Conservation (phyloP, 2,329 filamentous ascomycete genomes). For the Cylindrodendrum hubeiense region DNA sequence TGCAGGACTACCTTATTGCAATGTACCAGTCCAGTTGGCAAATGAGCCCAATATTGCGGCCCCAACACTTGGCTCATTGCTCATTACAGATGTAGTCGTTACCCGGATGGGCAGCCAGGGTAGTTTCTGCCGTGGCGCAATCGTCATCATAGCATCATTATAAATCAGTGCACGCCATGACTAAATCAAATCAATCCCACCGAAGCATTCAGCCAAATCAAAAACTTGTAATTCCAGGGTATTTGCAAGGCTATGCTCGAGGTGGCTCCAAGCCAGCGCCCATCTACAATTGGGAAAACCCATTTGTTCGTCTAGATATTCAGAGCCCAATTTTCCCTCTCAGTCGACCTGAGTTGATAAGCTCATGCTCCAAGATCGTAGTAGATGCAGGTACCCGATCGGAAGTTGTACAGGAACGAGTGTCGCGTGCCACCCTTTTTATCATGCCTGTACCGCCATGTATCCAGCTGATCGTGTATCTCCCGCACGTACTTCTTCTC, state of each 20-base stretch:
- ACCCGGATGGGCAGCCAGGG: too few relatives aligned
- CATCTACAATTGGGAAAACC: background rate
- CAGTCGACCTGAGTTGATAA: background rate
- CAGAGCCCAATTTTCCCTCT: background rate
- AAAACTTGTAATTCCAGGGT: slow-evolving; percentile 1
- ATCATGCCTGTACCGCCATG: slow-evolving; percentile 71
- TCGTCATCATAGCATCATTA: background rate
- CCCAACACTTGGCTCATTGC: too few relatives aligned
- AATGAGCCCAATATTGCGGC: too few relatives aligned
- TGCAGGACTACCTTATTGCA: too few relatives aligned
- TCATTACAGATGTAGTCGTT: too few relatives aligned
- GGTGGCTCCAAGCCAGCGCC: background rate
- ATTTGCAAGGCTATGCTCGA: slow-evolving; percentile 3
- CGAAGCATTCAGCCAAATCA: background rate
- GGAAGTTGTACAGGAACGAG: slow-evolving; percentile 92
- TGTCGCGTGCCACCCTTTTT: slow-evolving; percentile 69
- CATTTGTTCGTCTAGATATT: background rate
- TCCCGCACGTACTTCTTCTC: slow-evolving; percentile 88
- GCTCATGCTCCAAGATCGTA: slow-evolving; percentile 77
- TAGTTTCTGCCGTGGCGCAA: too few relatives aligned
- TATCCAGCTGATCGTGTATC: slow-evolving; percentile 80
- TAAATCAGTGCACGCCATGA: background rate
- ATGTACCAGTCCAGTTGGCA: too few relatives aligned
- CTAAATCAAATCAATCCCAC: background rate
- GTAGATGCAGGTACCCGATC: slow-evolving; percentile 85